Percentiles rank a stretch among this genome's conserved stretches.
Evolutionary conservation across 352 stramenopile species (phyloP).

Genomic region (Phytophthora pinifolia): DNA sequence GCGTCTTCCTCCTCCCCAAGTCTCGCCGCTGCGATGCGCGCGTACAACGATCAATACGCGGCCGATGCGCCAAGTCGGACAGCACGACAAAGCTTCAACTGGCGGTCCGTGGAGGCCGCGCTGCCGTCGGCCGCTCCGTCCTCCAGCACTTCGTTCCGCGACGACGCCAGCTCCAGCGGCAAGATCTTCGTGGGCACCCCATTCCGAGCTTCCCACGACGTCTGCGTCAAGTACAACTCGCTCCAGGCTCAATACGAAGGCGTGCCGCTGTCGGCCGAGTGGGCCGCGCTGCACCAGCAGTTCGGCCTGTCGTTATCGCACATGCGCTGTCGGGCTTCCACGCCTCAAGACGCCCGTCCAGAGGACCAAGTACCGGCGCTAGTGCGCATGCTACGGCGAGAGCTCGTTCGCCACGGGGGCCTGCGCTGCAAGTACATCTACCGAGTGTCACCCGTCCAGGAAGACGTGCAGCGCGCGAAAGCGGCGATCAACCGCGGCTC

Average conservation of each 20-base stretch:
- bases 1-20: conserved; percentile 25
- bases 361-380: conserved; percentile 47
- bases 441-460: conserved; percentile 47
- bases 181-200: conserved; percentile 51
- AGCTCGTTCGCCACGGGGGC: conserved; percentile 47
- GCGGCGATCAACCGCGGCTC: conserved; percentile 45
- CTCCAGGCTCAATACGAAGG: conserved; percentile 56
- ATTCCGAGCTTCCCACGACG: conserved; percentile 46
- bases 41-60: conserved; percentile 25
- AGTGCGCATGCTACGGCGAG: conserved; percentile 52
- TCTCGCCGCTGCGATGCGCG: conserved; percentile 24
- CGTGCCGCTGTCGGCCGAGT: conserved; percentile 30
- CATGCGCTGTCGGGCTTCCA: conserved; percentile 36
- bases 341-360: conserved; percentile 9
- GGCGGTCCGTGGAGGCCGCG: conserved; percentile 25
- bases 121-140: conserved; percentile 6
- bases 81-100: conserved; percentile 29
- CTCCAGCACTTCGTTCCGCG: background rate
- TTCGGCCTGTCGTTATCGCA: conserved; percentile 52
- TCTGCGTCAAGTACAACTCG: conserved; percentile 63
- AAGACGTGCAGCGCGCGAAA: conserved; percentile 43
- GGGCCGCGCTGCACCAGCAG: conserved; percentile 44
- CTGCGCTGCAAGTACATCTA: conserved; percentile 59
- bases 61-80: conserved; percentile 6
- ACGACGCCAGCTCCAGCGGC: conserved; percentile 7